These are phyloP conservation scores for Cryptococcus sp. DNA, from an alignment of 1,284 basidiomycete species.

Conservation along the genomic window DNA sequence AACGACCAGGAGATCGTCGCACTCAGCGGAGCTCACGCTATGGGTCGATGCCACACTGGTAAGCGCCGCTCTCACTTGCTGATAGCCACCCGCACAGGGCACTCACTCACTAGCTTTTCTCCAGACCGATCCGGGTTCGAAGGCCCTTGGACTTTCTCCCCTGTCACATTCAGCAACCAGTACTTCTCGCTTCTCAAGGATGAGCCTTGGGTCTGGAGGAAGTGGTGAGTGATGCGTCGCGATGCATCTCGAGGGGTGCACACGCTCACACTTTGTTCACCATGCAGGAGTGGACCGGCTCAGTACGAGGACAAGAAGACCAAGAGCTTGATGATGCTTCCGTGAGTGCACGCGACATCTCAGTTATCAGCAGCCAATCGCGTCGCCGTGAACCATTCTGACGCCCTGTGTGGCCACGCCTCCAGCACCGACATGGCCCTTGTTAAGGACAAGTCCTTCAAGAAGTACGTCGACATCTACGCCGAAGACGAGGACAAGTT, in stretches of 20 bases:
- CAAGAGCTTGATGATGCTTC: conserved; percentile 88
- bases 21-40: conserved; percentile 87
- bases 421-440: conserved; percentile 71
- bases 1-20: conserved; percentile 97
- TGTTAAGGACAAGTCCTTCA: conserved; percentile 81
- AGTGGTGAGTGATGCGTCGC: conserved; percentile 51
- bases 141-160: conserved; percentile 59
- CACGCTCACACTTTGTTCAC: conserved; percentile 3
- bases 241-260: neutral
- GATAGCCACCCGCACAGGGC: neutral
- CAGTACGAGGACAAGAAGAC: conserved; percentile 93
- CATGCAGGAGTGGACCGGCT: conserved; percentile 76
- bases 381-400: neutral
- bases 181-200: conserved; percentile 79
- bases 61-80: conserved; percentile 16
- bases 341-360: conserved; percentile 54
- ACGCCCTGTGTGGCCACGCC: neutral
- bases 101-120: neutral
- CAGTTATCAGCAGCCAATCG: neutral
- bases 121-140: conserved; percentile 74
- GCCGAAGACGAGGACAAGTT: conserved; percentile 76
- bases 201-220: conserved; percentile 64
- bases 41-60: conserved; percentile 88
- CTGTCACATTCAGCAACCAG: conserved; percentile 70
- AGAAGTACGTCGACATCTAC: conserved; percentile 76